These are phyloP conservation scores for Talaromyces verruculosus DNA, from an alignment of 2,329 filamentous ascomycete genomes.

Conservation along the genomic window DNA sequence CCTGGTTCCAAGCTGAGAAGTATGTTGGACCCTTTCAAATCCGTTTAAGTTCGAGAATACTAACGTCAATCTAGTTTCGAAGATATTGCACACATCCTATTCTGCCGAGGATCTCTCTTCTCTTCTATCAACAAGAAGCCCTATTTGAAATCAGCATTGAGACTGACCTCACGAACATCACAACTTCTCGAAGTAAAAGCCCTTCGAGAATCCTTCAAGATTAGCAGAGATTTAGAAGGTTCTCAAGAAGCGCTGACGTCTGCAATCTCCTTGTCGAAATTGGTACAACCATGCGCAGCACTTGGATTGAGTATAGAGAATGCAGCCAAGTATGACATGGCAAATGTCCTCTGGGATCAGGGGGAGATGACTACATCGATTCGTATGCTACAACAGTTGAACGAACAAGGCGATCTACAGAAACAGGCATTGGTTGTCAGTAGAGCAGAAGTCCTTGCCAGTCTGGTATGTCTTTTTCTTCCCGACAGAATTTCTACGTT, in stretches of 20 bases:
- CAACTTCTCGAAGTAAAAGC: conserved; percentile 72
- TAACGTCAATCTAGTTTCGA: conserved; percentile 36
- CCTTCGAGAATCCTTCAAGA: conserved; percentile 70
- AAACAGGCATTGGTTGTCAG: conserved; percentile 71
- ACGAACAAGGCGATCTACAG: conserved; percentile 60
- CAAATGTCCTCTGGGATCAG: conserved; percentile 90
- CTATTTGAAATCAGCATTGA: conserved; percentile 61
- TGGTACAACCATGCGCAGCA: conserved; percentile 67
- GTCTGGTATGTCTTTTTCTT: conserved; percentile 56
- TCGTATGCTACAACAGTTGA: conserved; percentile 76
- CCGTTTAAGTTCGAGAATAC: background rate
- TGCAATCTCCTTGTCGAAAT: conserved; percentile 75
- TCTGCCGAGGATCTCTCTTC: conserved; percentile 78
- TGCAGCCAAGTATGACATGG: conserved; percentile 75
- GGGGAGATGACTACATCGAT: conserved; percentile 89
- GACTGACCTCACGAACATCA: conserved; percentile 62
- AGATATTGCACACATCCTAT: conserved; percentile 77
- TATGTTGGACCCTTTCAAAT: conserved; percentile 37
- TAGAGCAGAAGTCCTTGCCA: conserved; percentile 76
- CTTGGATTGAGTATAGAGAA: conserved; percentile 76
- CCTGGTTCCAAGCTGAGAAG: conserved; percentile 82
- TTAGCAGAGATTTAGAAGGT: conserved; percentile 77
- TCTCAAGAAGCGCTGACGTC: conserved; percentile 84
- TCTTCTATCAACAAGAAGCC: conserved; percentile 72
- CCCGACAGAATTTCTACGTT: background rate